Evolutionary conservation across 2,329 filamentous ascomycete genomes (phyloP).

Genomic region (Shiraia bambusicola): DNA sequence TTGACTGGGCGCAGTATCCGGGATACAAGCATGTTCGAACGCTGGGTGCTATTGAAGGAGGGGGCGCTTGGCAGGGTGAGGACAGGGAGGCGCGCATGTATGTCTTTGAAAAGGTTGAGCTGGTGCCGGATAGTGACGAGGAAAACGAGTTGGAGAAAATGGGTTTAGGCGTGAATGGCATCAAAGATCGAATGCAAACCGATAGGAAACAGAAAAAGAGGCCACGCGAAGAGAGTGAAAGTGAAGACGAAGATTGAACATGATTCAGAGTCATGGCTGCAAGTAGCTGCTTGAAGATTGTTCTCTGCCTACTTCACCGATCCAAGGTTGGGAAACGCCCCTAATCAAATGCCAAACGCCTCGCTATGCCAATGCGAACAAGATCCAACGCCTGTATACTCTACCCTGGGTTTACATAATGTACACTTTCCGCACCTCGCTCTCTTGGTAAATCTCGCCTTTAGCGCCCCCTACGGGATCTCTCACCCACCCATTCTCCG

Average conservation of each 20-base stretch:
- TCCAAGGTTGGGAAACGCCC: not conserved
- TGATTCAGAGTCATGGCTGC: too few relatives aligned
- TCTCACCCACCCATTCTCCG: constrained; percentile 66
- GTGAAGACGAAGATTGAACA: constrained; percentile 13
- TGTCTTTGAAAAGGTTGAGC: constrained; percentile 46
- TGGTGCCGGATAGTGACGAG: constrained; percentile 26
- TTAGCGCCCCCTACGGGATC: constrained; percentile 70
- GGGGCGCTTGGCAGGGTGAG: constrained; percentile 53
- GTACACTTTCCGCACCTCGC: constrained; percentile 80
- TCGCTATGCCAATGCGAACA: constrained; percentile 12
- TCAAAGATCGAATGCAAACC: constrained; percentile 9
- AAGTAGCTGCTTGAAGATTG: too few relatives aligned
- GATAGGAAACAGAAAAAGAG: constrained; percentile 7
- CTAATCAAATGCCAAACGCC: constrained; percentile 6
- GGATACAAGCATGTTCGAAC: constrained; percentile 75
- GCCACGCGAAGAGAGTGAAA: constrained; percentile 16
- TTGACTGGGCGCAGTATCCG: constrained; percentile 67
- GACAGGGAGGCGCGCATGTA: constrained; percentile 50
- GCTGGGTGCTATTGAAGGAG: constrained; percentile 58
- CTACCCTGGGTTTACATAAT: constrained; percentile 62
- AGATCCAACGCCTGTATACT: not conserved
- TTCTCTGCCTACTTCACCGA: not conserved
- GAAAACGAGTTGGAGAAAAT: constrained; percentile 22
- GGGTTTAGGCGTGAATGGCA: constrained; percentile 10
- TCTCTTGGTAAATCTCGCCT: constrained; percentile 48